phyloP scores from a whole-genome alignment of 805 yeast species.

The Yarrowia sp. region DNA sequence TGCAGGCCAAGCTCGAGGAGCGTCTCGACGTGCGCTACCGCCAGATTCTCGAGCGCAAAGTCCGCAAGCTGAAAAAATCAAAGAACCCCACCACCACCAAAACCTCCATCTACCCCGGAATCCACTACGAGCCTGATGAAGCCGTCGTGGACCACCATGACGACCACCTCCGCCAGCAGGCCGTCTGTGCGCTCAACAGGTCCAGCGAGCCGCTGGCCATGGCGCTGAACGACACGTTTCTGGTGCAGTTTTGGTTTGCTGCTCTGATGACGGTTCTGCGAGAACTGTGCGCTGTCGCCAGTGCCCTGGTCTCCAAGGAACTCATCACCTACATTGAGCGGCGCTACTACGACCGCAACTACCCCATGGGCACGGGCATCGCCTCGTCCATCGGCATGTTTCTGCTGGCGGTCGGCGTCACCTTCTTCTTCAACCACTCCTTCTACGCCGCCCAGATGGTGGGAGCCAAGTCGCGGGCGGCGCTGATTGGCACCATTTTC shows the following conservation, averaged over 20 bases:
- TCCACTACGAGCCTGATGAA: background rate
- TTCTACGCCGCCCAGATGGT: constrained; percentile 64
- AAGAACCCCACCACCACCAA: constrained; percentile 38
- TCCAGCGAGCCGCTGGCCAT: constrained; percentile 43
- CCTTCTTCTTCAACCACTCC: constrained; percentile 63
- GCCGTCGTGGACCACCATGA: constrained; percentile 3
- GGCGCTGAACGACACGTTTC: constrained; percentile 51
- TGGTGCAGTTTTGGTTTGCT: constrained; percentile 47
- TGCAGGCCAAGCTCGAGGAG: constrained; percentile 48
- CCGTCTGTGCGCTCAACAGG: constrained; percentile 40
- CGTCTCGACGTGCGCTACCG: constrained; percentile 44
- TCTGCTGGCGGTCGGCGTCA: constrained; percentile 58
- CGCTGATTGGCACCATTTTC: constrained; percentile 68
- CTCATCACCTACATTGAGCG: constrained; percentile 69
- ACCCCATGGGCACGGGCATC: constrained; percentile 61
- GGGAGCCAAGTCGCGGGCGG: constrained; percentile 74
- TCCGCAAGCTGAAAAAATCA: constrained; percentile 6
- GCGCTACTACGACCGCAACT: constrained; percentile 55
- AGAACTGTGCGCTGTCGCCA: constrained; percentile 54
- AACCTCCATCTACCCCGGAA: constrained; percentile 56
- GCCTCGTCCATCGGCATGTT: constrained; percentile 77
- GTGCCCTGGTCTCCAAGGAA: constrained; percentile 68
- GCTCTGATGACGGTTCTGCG: constrained; percentile 45
- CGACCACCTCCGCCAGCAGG: constrained; percentile 9
- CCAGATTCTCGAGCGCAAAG: constrained; percentile 43